These are phyloP conservation scores for Cornus suecica DNA, from an alignment of 148 eudicot species.

Conservation along the genomic window DNA sequence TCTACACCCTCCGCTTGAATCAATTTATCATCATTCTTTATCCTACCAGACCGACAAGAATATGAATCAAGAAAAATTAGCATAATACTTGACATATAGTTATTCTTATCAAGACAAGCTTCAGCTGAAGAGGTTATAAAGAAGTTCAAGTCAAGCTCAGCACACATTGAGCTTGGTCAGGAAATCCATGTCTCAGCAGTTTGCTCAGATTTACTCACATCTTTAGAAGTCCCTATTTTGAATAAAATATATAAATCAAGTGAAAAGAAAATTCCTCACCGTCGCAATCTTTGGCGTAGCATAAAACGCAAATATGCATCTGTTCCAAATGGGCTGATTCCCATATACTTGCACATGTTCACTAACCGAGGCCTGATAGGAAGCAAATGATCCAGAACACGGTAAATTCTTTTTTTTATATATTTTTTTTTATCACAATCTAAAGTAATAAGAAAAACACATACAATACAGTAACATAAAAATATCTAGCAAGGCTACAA, in stretches of 20 bases:
- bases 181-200: not conserved
- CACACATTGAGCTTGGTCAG: not conserved
- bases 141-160: constrained; percentile 14
- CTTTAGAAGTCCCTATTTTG: not conserved
- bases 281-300: constrained; percentile 60
- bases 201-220: not conserved
- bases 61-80: not conserved
- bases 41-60: constrained; percentile 26
- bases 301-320: constrained; percentile 67
- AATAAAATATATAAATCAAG: not conserved
- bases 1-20: constrained; percentile 83
- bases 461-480: not conserved
- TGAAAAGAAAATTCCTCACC: constrained; percentile 29
- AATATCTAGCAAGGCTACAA: not conserved
- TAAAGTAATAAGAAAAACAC: not conserved
- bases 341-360: constrained; percentile 87
- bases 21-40: constrained; percentile 71
- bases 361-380: constrained; percentile 68
- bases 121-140: not conserved
- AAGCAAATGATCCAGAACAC: constrained; percentile 13
- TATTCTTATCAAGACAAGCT: not conserved
- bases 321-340: constrained; percentile 63
- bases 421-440: not conserved
- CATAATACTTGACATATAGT: not conserved
- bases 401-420: too few species aligned